These are phyloP conservation scores for Claviceps capensis DNA, from an alignment of 2,329 filamentous ascomycete genomes.

Conservation along the genomic window DNA sequence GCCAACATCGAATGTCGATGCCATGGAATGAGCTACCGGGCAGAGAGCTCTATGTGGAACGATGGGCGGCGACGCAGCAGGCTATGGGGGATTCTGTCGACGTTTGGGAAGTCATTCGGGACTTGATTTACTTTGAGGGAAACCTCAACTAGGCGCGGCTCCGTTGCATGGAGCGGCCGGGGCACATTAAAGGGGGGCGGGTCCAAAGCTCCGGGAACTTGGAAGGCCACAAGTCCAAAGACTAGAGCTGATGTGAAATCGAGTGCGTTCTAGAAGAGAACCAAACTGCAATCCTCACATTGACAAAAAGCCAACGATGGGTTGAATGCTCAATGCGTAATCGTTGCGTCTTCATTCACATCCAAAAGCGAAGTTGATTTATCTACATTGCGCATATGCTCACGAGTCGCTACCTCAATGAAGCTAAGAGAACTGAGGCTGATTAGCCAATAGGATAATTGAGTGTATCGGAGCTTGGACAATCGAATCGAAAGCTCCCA, in stretches of 20 bases:
- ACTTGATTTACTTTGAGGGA: slow-evolving; percentile 2
- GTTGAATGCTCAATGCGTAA: too few species aligned
- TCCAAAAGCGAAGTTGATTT: too few species aligned
- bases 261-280: not conserved
- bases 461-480: too few species aligned
- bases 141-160: not conserved
- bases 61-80: slow-evolving; percentile 6
- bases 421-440: too few species aligned
- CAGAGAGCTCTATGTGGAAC: slow-evolving; percentile 5
- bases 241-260: not conserved
- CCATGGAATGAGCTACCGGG: slow-evolving; percentile 42
- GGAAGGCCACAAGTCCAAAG: not conserved
- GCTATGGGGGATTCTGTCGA: slow-evolving; percentile 1
- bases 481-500: too few species aligned
- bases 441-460: too few species aligned
- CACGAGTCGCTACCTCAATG: too few species aligned
- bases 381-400: too few species aligned
- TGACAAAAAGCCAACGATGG: too few species aligned
- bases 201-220: slow-evolving; percentile 6
- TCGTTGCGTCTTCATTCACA: too few species aligned
- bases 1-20: slow-evolving; percentile 89
- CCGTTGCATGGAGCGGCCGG: slow-evolving; percentile 1
- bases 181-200: slow-evolving; percentile 6
- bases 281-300: not conserved
- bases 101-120: slow-evolving; percentile 3